Evolutionary conservation across 805 yeast genomes (phyloP), one percentile per base, ranked within the genome.

Genomic region (Wickerhamomyces hampshirensis): DNA sequence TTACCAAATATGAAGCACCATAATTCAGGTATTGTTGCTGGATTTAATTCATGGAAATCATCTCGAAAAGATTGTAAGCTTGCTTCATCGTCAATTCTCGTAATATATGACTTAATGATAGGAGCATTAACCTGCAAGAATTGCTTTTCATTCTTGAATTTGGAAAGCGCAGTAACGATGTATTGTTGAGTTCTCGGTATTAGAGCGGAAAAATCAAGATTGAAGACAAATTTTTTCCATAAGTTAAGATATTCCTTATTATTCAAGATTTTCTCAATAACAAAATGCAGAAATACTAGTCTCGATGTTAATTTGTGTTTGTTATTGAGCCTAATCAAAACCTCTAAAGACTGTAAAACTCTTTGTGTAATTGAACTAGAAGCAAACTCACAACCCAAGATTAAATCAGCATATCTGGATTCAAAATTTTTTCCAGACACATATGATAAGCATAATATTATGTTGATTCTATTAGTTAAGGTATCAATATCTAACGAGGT

Each of bases 391-490:
- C 34, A 40, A 7, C 37, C 31, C 1, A 29, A 19, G 3, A 50
- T 14, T 2, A 53, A n/a, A 3, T 47, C 47, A 12, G 37, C 28
- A 5, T 50, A 31, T 31, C 38, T 36, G 5, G 28, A 1, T 26
- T 50, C 54, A 11, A 53, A 35, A 18, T 40, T 42, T 17, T 42
- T 50, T 13, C 34, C 35, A 14, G 48, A 44, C 7, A 37, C 32
- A 8, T 26, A 18, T 6, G 47, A 32, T 11, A 49, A 18, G 12
- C 40, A 40, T 2, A 52, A 27, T 1, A 53, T 13, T 2, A 53
- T 40, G 18, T 52, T 53, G 21, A 44, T 13, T 35, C 58, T 44
- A 39, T 53, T 53, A 32, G 43, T 40, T 17, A 51, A 44, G 2
- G 48, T 36, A 4, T 18, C 24, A 13, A 43, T 17, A 21, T 38